A percentile compares a stretch with the other conserved stretches of the same genome.
These are phyloP conservation scores for Jatropha multifida DNA, from an alignment of 441 rosid species.

Conservation along the genomic window DNA sequence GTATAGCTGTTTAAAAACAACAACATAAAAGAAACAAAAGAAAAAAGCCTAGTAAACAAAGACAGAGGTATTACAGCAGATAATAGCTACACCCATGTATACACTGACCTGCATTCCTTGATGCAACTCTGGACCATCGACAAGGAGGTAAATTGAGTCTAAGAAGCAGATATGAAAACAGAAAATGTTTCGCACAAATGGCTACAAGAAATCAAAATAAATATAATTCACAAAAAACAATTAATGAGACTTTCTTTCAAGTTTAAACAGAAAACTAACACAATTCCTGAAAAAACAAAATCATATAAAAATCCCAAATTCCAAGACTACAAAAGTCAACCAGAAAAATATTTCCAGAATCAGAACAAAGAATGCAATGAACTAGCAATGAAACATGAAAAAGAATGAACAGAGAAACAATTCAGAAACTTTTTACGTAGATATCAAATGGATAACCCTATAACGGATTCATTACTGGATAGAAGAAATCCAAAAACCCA, in stretches of 20 bases:
- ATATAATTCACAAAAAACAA: slow-evolving; percentile 1
- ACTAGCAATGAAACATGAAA: neutral
- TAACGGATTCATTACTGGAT: slow-evolving; percentile 10
- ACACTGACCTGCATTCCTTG: slow-evolving; percentile 1
- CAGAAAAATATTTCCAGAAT: neutral
- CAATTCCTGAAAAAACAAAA: neutral
- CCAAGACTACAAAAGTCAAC: neutral
- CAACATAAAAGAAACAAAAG: neutral
- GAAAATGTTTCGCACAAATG: neutral
- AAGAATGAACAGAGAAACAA: neutral
- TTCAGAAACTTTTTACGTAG: slow-evolving; percentile 5
- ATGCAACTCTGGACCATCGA: neutral
- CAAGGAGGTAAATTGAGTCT: slow-evolving; percentile 14
- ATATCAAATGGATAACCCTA: slow-evolving; percentile 10
- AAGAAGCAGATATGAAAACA: slow-evolving; percentile 3
- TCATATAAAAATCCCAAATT: neutral
- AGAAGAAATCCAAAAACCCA: neutral
- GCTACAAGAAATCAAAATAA: neutral
- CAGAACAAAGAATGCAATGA: neutral
- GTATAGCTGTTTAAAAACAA: neutral
- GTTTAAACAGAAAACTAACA: neutral
- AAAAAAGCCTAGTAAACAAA: neutral
- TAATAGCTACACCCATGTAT: neutral
- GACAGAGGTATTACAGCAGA: neutral
- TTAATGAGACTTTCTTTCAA: neutral